phyloP scores from a whole-genome alignment of 768 basidiomycete species.

The Polyporus arcularius region DNA sequence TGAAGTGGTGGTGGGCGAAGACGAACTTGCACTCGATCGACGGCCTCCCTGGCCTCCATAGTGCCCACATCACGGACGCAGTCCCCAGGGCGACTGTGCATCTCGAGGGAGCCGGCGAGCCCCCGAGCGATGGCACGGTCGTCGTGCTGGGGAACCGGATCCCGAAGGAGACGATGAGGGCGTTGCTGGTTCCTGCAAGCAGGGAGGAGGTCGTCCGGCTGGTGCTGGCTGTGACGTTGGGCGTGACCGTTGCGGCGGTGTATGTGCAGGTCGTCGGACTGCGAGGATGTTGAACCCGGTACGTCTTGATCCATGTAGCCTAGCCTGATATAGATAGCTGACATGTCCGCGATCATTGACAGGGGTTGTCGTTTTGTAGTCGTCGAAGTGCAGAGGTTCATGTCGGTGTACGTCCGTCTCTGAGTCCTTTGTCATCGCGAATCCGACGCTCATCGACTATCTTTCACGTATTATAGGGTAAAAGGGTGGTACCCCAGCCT shows the following conservation, averaged over 20 bases:
- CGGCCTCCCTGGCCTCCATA: constrained; percentile 51
- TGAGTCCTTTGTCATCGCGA: no score
- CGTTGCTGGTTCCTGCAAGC: neutral
- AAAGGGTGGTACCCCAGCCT: no score
- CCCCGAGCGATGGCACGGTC: constrained; percentile 3
- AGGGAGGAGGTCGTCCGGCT: constrained; percentile 30
- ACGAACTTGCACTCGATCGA: constrained; percentile 56
- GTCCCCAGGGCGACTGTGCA: neutral
- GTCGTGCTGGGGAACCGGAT: neutral
- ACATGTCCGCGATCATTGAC: no score
- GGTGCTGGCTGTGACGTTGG: constrained; percentile 32
- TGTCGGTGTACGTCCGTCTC: no score
- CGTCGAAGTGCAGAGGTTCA: no score
- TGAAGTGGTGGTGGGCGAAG: constrained; percentile 55
- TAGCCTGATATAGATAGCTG: no score
- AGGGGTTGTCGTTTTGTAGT: no score
- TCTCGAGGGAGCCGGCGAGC: neutral
- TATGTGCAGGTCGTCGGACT: constrained; percentile 6
- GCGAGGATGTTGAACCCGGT: neutral
- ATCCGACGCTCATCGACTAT: no score
- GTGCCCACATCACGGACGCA: constrained; percentile 26
- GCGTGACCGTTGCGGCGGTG: constrained; percentile 25
- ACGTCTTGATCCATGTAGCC: no score
- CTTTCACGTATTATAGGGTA: no score
- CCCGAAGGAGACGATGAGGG: neutral